A percentile compares a stretch with the other conserved stretches of the same genome.
These are phyloP conservation scores for Diaporthe longicolla DNA, from an alignment of 2,329 filamentous ascomycete species.

Conservation along the genomic window DNA sequence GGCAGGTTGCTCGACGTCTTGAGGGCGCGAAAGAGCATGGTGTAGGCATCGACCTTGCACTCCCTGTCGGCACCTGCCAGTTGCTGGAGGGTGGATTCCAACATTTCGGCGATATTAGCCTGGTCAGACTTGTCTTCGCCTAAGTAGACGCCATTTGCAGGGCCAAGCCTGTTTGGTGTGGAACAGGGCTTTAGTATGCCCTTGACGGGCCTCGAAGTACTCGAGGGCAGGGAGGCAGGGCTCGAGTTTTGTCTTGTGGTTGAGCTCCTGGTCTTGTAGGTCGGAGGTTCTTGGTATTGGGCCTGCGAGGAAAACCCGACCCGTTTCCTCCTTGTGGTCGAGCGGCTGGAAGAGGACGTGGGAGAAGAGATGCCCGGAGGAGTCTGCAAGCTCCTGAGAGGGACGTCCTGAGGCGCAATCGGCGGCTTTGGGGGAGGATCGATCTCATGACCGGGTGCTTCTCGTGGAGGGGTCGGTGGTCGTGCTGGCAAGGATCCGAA, in stretches of 20 bases:
- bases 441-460: slow-evolving; percentile 57
- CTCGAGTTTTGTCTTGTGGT: slow-evolving; percentile 57
- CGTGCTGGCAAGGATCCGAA: slow-evolving; percentile 69
- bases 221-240: slow-evolving; percentile 56
- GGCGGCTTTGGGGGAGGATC: slow-evolving; percentile 53
- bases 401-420: slow-evolving; percentile 54
- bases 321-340: slow-evolving; percentile 64
- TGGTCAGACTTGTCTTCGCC: slow-evolving; percentile 50
- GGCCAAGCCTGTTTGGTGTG: slow-evolving; percentile 61
- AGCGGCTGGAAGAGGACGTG: slow-evolving; percentile 57
- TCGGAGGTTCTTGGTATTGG: slow-evolving; percentile 69
- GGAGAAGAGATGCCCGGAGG: slow-evolving; percentile 64
- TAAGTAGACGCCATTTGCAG: slow-evolving; percentile 60
- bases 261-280: slow-evolving; percentile 56
- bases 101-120: slow-evolving; percentile 80
- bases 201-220: slow-evolving; percentile 64
- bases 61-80: slow-evolving; percentile 81
- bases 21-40: slow-evolving; percentile 80
- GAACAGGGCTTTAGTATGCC: slow-evolving; percentile 84
- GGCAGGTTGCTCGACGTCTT: slow-evolving; percentile 88
- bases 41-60: slow-evolving; percentile 87
- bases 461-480: slow-evolving; percentile 78
- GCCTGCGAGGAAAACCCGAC: slow-evolving; percentile 71
- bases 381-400: slow-evolving; percentile 63
- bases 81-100: slow-evolving; percentile 87